These are phyloP conservation scores for Aurifilum marmelostoma DNA, from an alignment of 2,329 filamentous ascomycete species.

Conservation along the genomic window DNA sequence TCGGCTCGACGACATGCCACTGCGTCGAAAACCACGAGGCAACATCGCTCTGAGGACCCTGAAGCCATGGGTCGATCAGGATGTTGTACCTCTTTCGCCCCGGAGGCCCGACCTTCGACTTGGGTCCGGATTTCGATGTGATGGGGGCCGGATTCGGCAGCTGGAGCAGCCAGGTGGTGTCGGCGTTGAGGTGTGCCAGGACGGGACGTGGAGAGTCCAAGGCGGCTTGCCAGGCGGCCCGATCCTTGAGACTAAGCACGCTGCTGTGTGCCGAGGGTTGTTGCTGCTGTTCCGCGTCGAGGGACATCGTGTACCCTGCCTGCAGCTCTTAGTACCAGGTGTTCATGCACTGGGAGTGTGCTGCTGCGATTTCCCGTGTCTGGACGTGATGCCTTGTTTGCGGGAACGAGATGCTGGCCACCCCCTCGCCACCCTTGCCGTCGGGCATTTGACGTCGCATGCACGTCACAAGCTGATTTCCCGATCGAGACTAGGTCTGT, in stretches of 20 bases:
- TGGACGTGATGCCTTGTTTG: not conserved
- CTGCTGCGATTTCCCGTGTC: not conserved
- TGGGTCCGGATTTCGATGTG: not conserved
- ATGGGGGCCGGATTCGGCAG: conserved; percentile 55
- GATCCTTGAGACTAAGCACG: conserved; percentile 23
- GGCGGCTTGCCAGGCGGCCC: conserved; percentile 29
- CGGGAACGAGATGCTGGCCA: not conserved
- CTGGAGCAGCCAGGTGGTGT: conserved; percentile 70
- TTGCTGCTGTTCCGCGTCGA: not conserved
- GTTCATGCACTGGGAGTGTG: not conserved
- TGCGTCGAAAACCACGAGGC: conserved; percentile 68
- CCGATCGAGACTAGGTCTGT: not conserved
- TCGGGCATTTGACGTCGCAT: not conserved
- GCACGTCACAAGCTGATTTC: not conserved
- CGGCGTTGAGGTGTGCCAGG: conserved; percentile 67
- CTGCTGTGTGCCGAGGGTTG: not conserved
- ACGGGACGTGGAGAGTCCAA: conserved; percentile 41
- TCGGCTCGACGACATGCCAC: conserved; percentile 60
- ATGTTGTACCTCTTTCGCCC: conserved; percentile 64
- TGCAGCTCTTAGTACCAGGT: not conserved
- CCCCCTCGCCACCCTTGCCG: not conserved
- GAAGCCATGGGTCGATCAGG: conserved; percentile 68
- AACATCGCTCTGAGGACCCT: conserved; percentile 65
- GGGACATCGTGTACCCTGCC: conserved; percentile 13
- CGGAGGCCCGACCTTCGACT: conserved; percentile 33